Evolutionary conservation across 2,329 filamentous ascomycete species (phyloP).

Genomic region (Clathrospora elynae): DNA sequence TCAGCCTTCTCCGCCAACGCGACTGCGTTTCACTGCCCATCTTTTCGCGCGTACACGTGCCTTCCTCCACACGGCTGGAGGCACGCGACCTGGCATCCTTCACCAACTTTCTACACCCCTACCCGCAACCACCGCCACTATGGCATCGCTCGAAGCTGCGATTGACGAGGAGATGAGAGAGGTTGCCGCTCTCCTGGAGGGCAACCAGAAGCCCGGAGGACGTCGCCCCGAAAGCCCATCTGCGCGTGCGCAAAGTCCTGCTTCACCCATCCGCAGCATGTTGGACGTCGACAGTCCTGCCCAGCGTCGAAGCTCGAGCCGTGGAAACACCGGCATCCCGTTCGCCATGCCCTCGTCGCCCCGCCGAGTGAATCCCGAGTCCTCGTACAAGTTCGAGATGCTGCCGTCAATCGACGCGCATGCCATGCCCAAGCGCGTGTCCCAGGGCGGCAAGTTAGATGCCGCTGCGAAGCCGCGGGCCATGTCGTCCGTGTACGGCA

Average conservation of each 20-base stretch:
- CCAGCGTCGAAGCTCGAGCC: conserved; percentile 40
- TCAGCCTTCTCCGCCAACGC: conserved; percentile 27
- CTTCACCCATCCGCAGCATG: conserved; percentile 63
- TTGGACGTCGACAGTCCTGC: conserved; percentile 44
- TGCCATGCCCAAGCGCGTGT: conserved; percentile 50
- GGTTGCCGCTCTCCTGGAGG: conserved; percentile 71
- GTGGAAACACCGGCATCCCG: conserved; percentile 37
- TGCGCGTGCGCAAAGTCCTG: conserved; percentile 61
- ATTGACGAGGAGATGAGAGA: conserved; percentile 78
- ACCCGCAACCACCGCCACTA: conserved; percentile 42
- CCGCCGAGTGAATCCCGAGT: conserved; percentile 47
- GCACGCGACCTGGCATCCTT: conserved; percentile 14
- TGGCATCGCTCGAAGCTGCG: conserved; percentile 74
- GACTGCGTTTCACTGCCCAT: conserved; percentile 13
- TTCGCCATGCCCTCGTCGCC: conserved; percentile 41
- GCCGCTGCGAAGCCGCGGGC: conserved; percentile 45
- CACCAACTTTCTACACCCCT: neutral
- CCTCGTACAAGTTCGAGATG: conserved; percentile 54
- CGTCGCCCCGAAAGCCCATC: conserved; percentile 38
- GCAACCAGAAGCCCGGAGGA: conserved; percentile 38
- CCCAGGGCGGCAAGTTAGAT: conserved; percentile 51
- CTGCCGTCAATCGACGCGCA: conserved; percentile 52
- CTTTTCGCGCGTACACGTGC: conserved; percentile 5
- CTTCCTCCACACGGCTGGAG: conserved; percentile 9
- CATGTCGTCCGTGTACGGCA: conserved; percentile 53